Evolutionary conservation across 352 stramenopile species (phyloP), one percentile per base, ranked within the genome.

Genomic region (Globisporangium solare): DNA sequence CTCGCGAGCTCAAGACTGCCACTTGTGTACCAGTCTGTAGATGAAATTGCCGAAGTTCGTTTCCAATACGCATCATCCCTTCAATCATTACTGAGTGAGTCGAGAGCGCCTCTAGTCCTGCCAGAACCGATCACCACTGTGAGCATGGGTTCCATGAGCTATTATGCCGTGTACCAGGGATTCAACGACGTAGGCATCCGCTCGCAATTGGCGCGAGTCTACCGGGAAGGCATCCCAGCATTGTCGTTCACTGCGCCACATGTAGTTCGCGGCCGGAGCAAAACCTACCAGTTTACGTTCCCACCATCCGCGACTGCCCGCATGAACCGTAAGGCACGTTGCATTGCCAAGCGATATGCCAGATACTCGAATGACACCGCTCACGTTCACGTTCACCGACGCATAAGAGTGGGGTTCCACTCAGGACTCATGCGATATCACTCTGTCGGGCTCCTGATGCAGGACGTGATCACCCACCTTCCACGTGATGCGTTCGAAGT

Each of bases 91-190:
- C 17, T 56, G 4, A 46, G 14, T 1, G 40, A 60, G 22, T 1
- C 18, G 2, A 32, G 17, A 35, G 27, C 27, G 27, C 27, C 27
- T 47, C 47, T 64, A 40, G 2, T 39, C 0, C 54, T 82, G 1
- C 47, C 35, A 1, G 58, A 76, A 21, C 67, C 63, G 2, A 13
- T 73, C 2, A 22, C 49, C 17, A 71, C 66, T 1, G 57, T 61
- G 12, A 70, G 61, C 32, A 56, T 54, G 48, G 77, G 75, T 13
- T 68, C 67, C 0, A 68, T 86, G 51, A 77, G 75, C 1, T 90
- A 88, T 56, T 87, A 86, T 48, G 68, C 80, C 15, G 68, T 86
- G 47, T 88, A 88, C 52, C 67, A 86, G 51, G 80, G 71, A 20
- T 56, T 56, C 20, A 51, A 72, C 37, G 74, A 90, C 61, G 57